Base-by-base conservation (phyloP, 202 grass and related monocot species). In the Cymbopogon flexuosus region DNA sequence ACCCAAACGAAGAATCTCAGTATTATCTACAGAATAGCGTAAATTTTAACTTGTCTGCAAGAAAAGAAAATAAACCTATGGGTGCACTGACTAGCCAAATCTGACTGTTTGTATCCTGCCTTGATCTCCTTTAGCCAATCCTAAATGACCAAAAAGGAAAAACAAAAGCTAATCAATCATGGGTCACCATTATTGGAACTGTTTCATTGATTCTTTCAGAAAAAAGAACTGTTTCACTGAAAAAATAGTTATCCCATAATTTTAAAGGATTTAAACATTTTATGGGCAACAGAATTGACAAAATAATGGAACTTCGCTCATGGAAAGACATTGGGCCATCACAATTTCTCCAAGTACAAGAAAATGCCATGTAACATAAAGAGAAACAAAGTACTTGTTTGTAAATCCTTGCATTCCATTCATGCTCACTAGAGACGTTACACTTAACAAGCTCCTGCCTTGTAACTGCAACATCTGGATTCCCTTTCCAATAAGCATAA, bases 401-500 rank as follows among this genome's bases (percentile, higher is more conserved):
- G 37, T 88, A 99, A 83, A 99, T 86, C 72, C 92, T 83, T 71
- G 92, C 92, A 65, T 96, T 99, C 92, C 92, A 99, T 63, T 99
- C 92, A 40, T 91, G 85, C 22, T 63, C 37, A 29, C 88, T 78
- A 8, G 96, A 93, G 39, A 91, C 85, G 83, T 99, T 99, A 79
- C 96, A 99, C 64, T 90, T 73, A 36, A 99, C 84, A 22, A 99
- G 88, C 33, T 96, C 91, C 56, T 89, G 77, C 61, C 96, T 82
- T 58, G n/a, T 83, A 59, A 63, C 59, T 24, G 90, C 88, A 40
- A 96, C 92, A 31, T 83, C 88, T 57, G 96, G 90, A 77, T 99
- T 99, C 33, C 92, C 96, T 85, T 91, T 99, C 96, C 92, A 99
- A 49, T 91, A 99, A 64, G 96, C 96, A 73, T 93, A 96, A 72